Evolutionary conservation across 352 stramenopile genomes (phyloP).

Genomic region (Phytopythium helicoides): DNA sequence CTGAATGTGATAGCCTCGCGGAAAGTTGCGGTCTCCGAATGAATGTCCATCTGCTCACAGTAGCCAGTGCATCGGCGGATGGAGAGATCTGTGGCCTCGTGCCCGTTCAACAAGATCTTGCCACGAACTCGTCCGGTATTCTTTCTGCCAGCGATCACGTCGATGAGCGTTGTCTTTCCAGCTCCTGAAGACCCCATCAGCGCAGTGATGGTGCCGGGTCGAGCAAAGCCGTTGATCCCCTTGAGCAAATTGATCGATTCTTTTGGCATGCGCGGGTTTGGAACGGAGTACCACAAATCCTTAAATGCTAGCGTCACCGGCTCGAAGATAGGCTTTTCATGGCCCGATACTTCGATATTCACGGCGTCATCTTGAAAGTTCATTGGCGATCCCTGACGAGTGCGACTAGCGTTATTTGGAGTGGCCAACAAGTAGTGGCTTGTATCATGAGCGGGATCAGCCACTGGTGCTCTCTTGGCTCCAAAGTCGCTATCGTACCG

Average conservation of each 20-base stretch:
- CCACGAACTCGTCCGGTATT: neutral
- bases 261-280: constrained; percentile 11
- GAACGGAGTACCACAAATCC: constrained; percentile 33
- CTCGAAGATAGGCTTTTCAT: no score
- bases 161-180: neutral
- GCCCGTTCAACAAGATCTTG: constrained; percentile 53
- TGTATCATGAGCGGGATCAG: no score
- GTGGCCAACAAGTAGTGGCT: no score
- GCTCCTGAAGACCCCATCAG: neutral
- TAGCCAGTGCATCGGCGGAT: constrained; percentile 63
- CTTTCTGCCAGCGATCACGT: neutral
- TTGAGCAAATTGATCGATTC: neutral
- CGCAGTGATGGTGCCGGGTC: neutral
- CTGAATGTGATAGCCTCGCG: constrained; percentile 92
- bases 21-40: constrained; percentile 88
- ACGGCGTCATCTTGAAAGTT: no score
- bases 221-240: neutral
- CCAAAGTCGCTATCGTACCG: constrained; percentile 6
- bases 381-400: constrained; percentile 13
- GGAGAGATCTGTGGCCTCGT: constrained; percentile 40
- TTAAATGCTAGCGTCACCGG: constrained; percentile 26
- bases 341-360: no score
- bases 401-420: no score
- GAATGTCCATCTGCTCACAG: constrained; percentile 89
- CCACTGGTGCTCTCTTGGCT: constrained; percentile 27